Evolutionary conservation across 176 grass and related monocot genomes (phyloP).

Genomic region (Microstegium vimineum): DNA sequence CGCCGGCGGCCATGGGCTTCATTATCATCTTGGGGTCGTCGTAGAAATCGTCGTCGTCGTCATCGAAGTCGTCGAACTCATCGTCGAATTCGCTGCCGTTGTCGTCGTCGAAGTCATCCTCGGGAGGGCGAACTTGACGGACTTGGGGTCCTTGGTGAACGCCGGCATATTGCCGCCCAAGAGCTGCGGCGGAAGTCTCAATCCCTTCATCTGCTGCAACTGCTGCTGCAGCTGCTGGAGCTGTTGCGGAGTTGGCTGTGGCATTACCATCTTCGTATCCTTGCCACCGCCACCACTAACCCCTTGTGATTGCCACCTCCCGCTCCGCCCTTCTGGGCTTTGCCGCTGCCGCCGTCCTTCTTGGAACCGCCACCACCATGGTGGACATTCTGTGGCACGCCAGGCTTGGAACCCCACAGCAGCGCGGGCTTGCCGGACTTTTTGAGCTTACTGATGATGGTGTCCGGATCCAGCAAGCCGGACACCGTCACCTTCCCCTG

Average conservation of each 20-base stretch:
- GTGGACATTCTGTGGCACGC: slow-evolving; percentile 27
- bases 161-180: background rate
- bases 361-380: background rate
- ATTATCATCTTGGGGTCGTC: slow-evolving; percentile 66
- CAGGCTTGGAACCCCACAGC: slow-evolving; percentile 44
- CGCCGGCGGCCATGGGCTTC: slow-evolving; percentile 39
- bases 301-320: background rate
- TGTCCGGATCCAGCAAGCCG: slow-evolving; percentile 52
- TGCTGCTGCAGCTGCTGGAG: background rate
- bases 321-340: background rate
- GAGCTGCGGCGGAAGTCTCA: background rate
- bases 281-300: background rate
- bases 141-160: slow-evolving; percentile 20
- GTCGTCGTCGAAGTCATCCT: slow-evolving; percentile 43
- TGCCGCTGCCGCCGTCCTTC: background rate
- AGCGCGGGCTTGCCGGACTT: slow-evolving; percentile 60
- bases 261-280: background rate
- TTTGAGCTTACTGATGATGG: slow-evolving; percentile 60
- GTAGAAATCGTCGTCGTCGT: slow-evolving; percentile 45
- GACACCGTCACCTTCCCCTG: slow-evolving; percentile 57
- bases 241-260: background rate
- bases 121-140: slow-evolving; percentile 44
- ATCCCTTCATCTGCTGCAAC: slow-evolving; percentile 8
- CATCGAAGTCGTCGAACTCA: slow-evolving; percentile 49
- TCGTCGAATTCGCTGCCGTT: slow-evolving; percentile 55